These are phyloP conservation scores for Penicillium herquei DNA, from an alignment of 495 filamentous ascomycete species.

Conservation along the genomic window DNA sequence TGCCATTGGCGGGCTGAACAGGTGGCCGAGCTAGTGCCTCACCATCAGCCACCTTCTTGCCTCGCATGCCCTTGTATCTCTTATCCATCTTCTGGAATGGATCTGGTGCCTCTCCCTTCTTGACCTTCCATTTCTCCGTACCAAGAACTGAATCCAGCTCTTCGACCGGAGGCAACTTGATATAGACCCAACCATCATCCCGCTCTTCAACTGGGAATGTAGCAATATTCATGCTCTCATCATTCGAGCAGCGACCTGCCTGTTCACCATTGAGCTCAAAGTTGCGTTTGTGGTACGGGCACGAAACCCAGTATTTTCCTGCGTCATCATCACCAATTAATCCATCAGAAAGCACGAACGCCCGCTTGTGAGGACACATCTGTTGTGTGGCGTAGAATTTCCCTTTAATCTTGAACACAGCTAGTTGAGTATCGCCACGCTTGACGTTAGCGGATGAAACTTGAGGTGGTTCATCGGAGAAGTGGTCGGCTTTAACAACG, in stretches of 20 bases:
- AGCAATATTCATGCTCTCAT: slow-evolving; percentile 75
- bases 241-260: slow-evolving; percentile 74
- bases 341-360: slow-evolving; percentile 86
- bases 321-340: slow-evolving; percentile 74
- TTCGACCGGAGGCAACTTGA: slow-evolving; percentile 80
- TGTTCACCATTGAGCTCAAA: slow-evolving; percentile 71
- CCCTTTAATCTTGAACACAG: slow-evolving; percentile 83
- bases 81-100: slow-evolving; percentile 70
- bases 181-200: slow-evolving; percentile 77
- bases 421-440: slow-evolving; percentile 87
- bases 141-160: slow-evolving; percentile 83
- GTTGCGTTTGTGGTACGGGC: slow-evolving; percentile 92
- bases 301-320: slow-evolving; percentile 77
- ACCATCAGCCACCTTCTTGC: slow-evolving; percentile 55
- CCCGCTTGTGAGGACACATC: slow-evolving; percentile 96
- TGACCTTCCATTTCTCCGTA: slow-evolving; percentile 80
- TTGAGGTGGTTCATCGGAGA: slow-evolving; percentile 66
- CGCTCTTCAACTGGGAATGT: slow-evolving; percentile 82
- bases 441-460: slow-evolving; percentile 71
- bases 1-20: slow-evolving; percentile 47
- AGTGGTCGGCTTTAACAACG: slow-evolving; percentile 69
- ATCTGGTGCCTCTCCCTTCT: slow-evolving; percentile 62
- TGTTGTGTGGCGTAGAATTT: slow-evolving; percentile 90
- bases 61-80: slow-evolving; percentile 56
- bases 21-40: slow-evolving; percentile 41